Evolutionary conservation across 1,139 yeast species (phyloP), one percentile per base, ranked within the genome.

Genomic region (Pichia sp.): DNA sequence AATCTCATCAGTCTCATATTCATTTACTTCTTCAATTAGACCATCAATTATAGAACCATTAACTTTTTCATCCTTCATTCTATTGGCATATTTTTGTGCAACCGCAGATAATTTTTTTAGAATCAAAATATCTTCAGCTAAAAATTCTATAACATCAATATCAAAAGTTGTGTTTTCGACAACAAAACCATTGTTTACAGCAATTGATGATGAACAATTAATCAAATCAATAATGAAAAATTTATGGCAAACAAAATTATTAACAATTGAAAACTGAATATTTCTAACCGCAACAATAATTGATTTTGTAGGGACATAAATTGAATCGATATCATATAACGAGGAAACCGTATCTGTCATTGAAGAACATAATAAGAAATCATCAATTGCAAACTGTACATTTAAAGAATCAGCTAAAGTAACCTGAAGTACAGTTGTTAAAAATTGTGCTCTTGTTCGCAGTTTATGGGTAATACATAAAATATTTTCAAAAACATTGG

Each of bases 351-450:
- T 55, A 37, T 55, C 58, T 4, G 57, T 45, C 6, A 52, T 40
- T 4, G 61, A 51, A 4, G 59, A 55, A 46, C 58, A 63, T 10
- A 58, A 23, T 6, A 53, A 39, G 2, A 55, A 39, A 43, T 60
- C 64, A 37, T 59, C 63, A 9, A 57, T 26, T 10, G 49, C 33
- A 12, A 55, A 29, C 11, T 44, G 40, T 3, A 44, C 26, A 2
- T 39, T 26, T 4, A 58, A 22, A 4, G 47, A 43, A 6, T 55
- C 54, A 6, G 40, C 35, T 7, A 58, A 34, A 6, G 42, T 30
- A 5, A 57, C 10, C 22, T 47, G 44, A 26, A 55, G n/a, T 11
- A 40, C 32, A 3, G 56, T 35, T n/a, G 54, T 50, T 20, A 58
- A 34, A 11, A 59, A 34, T 34, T 60, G 63, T 6, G 54, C 37